Base-by-base conservation (phyloP, 805 yeast species). In the Vanderwaltozyma yarrowii region DNA sequence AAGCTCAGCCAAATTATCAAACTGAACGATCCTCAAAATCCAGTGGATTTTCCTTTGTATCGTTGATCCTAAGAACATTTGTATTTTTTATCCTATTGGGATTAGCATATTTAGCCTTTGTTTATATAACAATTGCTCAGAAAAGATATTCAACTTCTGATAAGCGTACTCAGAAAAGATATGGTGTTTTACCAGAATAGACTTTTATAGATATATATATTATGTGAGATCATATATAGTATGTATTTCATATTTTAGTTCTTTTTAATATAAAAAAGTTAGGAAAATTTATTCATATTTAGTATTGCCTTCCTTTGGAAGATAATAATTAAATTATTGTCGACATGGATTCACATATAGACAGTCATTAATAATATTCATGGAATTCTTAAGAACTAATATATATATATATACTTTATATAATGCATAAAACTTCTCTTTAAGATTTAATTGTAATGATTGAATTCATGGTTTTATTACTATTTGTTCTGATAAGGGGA, bases 1-100 rank as follows among this genome's bases (percentile, higher is more conserved):
- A 46, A 39, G 42, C 51, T 18, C 53, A 49, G 36, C 54, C 51
- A 20, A 37, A 41, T 30, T 35, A 30, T 21, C 42, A 39, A 29
- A 24, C 29, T 21, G 9, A 21, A 21, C 9, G 13, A 13, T 2
- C 16, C 12, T 11, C 16, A 18, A n/a, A 16, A 2, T 2, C 13
- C 19, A 16, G 32, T 5, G 23, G 35, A 7, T 25, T 21, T 21
- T 20, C 19, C 6, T 37, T 32, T 27, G 21, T 31, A n/a, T 32
- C 39, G 11, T 37, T 37, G 9, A 20, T 37, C 4, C 20, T 32
- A 9, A 32, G 39, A 21, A 32, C 32, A 3, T 25, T 37, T 21
- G 23, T 32, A n/a, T 37, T 37, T 20, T 10, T 37, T 1, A 15
- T 37, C 13, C n/a, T 37, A 17, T 9, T 37, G 13, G 32, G 28